These are phyloP conservation scores for Tulasnella sp. DNA, from an alignment of 768 basidiomycete species.

Conservation along the genomic window DNA sequence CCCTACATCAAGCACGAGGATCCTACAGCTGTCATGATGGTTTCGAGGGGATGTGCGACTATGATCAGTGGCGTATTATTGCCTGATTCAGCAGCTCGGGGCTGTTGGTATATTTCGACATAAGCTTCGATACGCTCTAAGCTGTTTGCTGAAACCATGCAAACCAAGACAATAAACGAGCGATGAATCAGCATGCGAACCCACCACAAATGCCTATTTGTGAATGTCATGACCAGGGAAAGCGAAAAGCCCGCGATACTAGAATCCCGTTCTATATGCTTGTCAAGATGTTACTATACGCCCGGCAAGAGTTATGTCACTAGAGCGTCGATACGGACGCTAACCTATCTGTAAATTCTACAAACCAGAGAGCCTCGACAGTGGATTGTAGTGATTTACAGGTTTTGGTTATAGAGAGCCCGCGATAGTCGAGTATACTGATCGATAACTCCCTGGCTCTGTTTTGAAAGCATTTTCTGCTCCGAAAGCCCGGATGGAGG, in stretches of 20 bases:
- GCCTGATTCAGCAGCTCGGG: conserved; percentile 29
- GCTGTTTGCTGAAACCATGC: conserved; percentile 22
- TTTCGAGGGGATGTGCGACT: conserved; percentile 19
- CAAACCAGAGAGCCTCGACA: neutral
- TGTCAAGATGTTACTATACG: conserved; percentile 36
- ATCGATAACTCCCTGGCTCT: conserved; percentile 41
- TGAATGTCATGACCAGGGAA: conserved; percentile 45
- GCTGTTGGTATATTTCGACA: conserved; percentile 45
- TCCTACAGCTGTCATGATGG: conserved; percentile 51
- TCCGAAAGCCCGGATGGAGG: conserved; percentile 31
- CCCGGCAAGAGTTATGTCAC: conserved; percentile 45
- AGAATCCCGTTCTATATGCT: conserved; percentile 29
- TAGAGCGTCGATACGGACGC: conserved; percentile 46
- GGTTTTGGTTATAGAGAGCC: conserved; percentile 44
- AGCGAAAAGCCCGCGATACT: conserved; percentile 35
- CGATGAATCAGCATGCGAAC: conserved; percentile 38
- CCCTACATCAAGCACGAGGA: conserved; percentile 43
- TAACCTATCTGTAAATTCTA: conserved; percentile 35
- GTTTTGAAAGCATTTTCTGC: conserved; percentile 26
- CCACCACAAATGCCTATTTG: conserved; percentile 40
- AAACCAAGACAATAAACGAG: conserved; percentile 23
- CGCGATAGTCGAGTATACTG: conserved; percentile 38
- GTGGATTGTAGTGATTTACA: conserved; percentile 23
- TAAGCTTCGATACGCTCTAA: conserved; percentile 45
- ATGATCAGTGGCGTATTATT: conserved; percentile 28